A percentile compares a stretch with the other conserved stretches of the same genome.
phyloP scores from a whole-genome alignment of 768 basidiomycete genomes.

The Rhizopogon rudus region DNA sequence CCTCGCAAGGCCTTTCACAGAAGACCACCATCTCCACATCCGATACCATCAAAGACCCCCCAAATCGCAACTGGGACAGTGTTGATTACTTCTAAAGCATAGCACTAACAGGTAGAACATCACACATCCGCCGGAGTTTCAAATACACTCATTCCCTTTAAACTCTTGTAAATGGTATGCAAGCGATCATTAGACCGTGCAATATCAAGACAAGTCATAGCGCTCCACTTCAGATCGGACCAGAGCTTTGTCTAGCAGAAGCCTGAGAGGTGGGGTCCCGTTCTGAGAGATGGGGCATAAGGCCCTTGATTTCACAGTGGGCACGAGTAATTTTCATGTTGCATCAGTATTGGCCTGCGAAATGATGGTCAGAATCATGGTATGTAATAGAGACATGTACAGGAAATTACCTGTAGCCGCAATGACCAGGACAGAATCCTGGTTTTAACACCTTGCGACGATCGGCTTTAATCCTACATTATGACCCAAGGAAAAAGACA shows the following conservation, averaged over 20 bases:
- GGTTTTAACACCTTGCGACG: neutral
- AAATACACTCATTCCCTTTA: neutral
- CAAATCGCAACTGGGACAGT: no score
- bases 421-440: neutral
- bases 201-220: neutral
- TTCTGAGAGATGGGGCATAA: neutral
- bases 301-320: neutral
- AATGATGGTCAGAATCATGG: neutral
- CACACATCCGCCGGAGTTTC: neutral
- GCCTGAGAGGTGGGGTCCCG: neutral
- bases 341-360: neutral
- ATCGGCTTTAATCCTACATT: no score
- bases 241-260: neutral
- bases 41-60: no score
- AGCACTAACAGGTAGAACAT: no score
- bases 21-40: no score
- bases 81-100: no score
- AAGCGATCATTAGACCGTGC: neutral
- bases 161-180: neutral
- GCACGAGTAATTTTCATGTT: neutral
- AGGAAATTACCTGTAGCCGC: neutral
- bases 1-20: no score
- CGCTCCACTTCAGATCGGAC: neutral
- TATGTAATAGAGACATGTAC: neutral
- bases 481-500: no score